Evolutionary conservation across 345 rosid genomes (phyloP).

Genomic region (Rhodomyrtus tomentosa): DNA sequence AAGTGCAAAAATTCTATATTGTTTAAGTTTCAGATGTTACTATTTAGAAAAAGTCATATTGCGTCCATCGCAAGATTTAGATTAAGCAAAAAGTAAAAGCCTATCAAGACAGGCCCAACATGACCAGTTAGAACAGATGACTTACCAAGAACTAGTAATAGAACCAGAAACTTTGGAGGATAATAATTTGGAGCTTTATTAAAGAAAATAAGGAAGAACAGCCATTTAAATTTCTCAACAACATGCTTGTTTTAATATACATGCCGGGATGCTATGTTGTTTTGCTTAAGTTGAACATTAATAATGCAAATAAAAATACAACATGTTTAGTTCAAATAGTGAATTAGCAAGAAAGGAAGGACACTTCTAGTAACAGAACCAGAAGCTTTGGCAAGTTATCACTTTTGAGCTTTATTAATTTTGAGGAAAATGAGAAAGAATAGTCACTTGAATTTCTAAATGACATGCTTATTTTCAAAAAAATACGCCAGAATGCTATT

Average conservation of each 20-base stretch:
- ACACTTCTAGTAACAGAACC: neutral
- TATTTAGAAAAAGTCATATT: neutral
- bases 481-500: neutral
- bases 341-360: neutral
- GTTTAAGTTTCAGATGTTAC: neutral
- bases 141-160: neutral
- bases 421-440: neutral
- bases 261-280: neutral
- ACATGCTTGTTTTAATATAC: neutral
- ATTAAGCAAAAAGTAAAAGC: neutral
- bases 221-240: neutral
- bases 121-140: neutral
- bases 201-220: neutral
- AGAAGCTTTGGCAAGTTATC: neutral
- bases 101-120: neutral
- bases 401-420: neutral
- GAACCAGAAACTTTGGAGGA: neutral
- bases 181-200: neutral
- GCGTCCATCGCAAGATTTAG: neutral
- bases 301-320: neutral
- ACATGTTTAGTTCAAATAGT: neutral
- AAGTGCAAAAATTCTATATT: neutral
- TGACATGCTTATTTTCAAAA: neutral
- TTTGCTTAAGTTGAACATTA: neutral
- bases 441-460: neutral